These are phyloP conservation scores for Citeromyces siamensis DNA, from an alignment of 1,139 yeast genomes.

Conservation along the genomic window DNA sequence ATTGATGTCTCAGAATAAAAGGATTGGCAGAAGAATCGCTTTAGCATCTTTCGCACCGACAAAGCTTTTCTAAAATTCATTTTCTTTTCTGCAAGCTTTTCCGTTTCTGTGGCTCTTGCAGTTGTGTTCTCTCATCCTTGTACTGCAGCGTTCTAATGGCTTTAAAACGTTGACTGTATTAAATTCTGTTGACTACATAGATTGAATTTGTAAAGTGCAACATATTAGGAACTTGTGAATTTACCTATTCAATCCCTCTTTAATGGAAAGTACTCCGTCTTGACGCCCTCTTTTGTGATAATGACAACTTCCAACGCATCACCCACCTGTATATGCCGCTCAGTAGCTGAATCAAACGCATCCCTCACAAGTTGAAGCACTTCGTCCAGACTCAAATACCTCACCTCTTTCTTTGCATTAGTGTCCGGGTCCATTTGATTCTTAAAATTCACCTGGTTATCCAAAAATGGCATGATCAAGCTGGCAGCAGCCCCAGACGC, in stretches of 20 bases:
- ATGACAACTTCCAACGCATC: slow-evolving; percentile 87
- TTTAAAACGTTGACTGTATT: too few relatives aligned
- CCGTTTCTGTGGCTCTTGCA: too few relatives aligned
- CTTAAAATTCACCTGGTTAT: slow-evolving; percentile 91
- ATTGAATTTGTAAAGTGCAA: too few relatives aligned
- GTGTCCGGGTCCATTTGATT: slow-evolving; percentile 77
- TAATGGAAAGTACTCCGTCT: slow-evolving; percentile 71
- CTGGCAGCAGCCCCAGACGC: slow-evolving; percentile 98
- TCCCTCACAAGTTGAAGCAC: slow-evolving; percentile 81
- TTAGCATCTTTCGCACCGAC: too few relatives aligned
- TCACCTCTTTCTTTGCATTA: slow-evolving; percentile 44
- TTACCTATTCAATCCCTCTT: slow-evolving; percentile 69
- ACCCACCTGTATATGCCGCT: slow-evolving; percentile 97
- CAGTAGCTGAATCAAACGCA: slow-evolving; percentile 93
- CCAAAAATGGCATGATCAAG: slow-evolving; percentile 93
- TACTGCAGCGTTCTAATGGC: too few relatives aligned
- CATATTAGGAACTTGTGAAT: too few relatives aligned
- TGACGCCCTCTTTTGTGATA: slow-evolving; percentile 88
- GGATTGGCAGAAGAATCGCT: too few relatives aligned
- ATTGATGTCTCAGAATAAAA: too few relatives aligned
- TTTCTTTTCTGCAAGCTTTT: too few relatives aligned
- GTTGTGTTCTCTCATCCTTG: too few relatives aligned
- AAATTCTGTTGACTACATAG: too few relatives aligned
- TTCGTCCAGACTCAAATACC: slow-evolving; percentile 67
- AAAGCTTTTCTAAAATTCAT: too few relatives aligned